A percentile compares a stretch with the other conserved stretches of the same genome.
Conservation (phyloP, 2,329 filamentous ascomycete genomes). For the Bertia moriformis region DNA sequence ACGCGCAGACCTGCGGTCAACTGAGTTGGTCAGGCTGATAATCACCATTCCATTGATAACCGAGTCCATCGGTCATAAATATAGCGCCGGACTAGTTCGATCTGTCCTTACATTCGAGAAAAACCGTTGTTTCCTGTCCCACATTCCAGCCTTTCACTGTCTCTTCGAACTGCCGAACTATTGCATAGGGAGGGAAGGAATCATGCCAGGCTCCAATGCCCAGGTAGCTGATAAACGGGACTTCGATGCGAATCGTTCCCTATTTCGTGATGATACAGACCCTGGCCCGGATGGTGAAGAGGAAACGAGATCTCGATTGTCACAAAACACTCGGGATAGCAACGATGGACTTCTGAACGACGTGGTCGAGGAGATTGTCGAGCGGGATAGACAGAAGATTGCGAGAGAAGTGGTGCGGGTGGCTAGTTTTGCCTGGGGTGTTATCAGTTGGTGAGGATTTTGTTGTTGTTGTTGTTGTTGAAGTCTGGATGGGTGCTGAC, state of each 20-base stretch:
- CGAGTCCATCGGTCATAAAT: too few species aligned
- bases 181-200: too few species aligned
- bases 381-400: neutral
- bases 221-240: neutral
- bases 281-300: neutral
- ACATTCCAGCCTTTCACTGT: too few species aligned
- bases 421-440: neutral
- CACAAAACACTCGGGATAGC: neutral
- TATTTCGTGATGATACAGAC: neutral
- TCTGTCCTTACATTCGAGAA: too few species aligned
- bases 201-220: too few species aligned
- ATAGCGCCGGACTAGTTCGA: too few species aligned
- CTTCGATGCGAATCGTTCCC: neutral
- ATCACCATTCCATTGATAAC: too few species aligned
- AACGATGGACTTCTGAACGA: neutral
- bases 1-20: too few species aligned
- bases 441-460: neutral
- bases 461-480: neutral
- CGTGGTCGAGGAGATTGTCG: slow-evolving; percentile 1
- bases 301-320: too few species aligned
- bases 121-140: too few species aligned
- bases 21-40: too few species aligned
- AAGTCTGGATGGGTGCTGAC: neutral
- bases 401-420: neutral
- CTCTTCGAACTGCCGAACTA: too few species aligned